Evolutionary conservation across 1,139 yeast species (phyloP).

Genomic region (Taphrina wiesneri): DNA sequence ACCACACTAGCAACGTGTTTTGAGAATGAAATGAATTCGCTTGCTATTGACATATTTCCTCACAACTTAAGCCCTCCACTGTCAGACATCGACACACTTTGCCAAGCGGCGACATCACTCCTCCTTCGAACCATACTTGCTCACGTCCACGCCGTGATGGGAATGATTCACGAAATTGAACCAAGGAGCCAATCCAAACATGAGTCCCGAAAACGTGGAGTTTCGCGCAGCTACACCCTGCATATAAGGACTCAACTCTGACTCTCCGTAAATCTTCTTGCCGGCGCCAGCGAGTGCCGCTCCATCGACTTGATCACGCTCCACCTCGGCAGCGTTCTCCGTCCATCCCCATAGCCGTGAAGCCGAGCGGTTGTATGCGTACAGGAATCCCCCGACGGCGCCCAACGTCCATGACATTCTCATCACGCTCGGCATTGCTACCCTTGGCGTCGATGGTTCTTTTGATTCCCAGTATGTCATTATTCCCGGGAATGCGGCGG

Average conservation of each 20-base stretch:
- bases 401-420: constrained; percentile 53
- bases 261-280: constrained; percentile 62
- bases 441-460: constrained; percentile 51
- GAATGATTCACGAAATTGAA: constrained; percentile 80
- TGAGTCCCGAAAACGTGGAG: constrained; percentile 69
- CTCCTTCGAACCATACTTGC: constrained; percentile 22
- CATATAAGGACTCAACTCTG: constrained; percentile 61
- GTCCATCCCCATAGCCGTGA: constrained; percentile 73
- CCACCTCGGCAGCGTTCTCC: constrained; percentile 73
- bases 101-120: not conserved
- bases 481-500: constrained; percentile 54
- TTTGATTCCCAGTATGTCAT: constrained; percentile 57
- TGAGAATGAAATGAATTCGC: not conserved
- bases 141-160: constrained; percentile 69
- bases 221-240: constrained; percentile 78
- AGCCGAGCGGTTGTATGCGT: constrained; percentile 55
- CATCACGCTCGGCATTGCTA: constrained; percentile 24
- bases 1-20: not conserved
- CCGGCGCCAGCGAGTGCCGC: constrained; percentile 68
- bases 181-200: constrained; percentile 57
- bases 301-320: constrained; percentile 71
- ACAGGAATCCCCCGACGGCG: constrained; percentile 66
- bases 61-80: not conserved
- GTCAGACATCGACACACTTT: not conserved
- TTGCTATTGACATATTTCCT: not conserved